Evolutionary conservation across 768 basidiomycete species (phyloP).

Genomic region (Agaricus sinodeliciosus): DNA sequence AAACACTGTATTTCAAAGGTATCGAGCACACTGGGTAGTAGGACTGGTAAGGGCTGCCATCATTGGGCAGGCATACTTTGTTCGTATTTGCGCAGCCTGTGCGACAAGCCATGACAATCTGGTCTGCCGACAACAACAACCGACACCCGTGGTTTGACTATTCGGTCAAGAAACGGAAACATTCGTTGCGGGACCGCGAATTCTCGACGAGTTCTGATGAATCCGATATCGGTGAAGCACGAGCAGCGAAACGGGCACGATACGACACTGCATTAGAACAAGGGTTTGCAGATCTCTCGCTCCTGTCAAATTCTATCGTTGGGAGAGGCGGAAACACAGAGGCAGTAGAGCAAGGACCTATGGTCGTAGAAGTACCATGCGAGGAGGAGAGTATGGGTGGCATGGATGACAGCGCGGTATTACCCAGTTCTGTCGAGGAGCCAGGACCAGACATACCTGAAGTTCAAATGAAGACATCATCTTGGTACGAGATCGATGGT

Average conservation of each 20-base stretch:
- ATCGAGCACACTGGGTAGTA: too few species aligned
- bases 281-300: slow-evolving; percentile 47
- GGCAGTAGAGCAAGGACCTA: neutral
- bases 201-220: slow-evolving; percentile 12
- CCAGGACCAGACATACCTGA: slow-evolving; percentile 44
- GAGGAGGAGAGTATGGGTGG: slow-evolving; percentile 3
- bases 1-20: too few species aligned
- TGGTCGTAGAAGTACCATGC: neutral
- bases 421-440: slow-evolving; percentile 26
- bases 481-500: slow-evolving; percentile 67
- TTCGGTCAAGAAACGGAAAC: slow-evolving; percentile 34
- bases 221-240: slow-evolving; percentile 12
- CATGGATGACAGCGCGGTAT: slow-evolving; percentile 9
- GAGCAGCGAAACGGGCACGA: slow-evolving; percentile 41
- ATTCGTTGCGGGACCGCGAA: slow-evolving; percentile 13
- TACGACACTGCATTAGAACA: slow-evolving; percentile 41
- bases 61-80: too few species aligned
- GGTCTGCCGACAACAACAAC: slow-evolving; percentile 21
- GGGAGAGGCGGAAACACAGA: too few species aligned
- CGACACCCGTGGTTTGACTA: slow-evolving; percentile 40
- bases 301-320: slow-evolving; percentile 15
- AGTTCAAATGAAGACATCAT: slow-evolving; percentile 54
- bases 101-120: slow-evolving; percentile 23
- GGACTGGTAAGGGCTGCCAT: too few species aligned
- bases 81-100: too few species aligned